A percentile compares a stretch with the other conserved stretches of the same genome.
Evolutionary conservation across 2,329 filamentous ascomycete species (phyloP).

Genomic region (Camptophora hylomeconis): DNA sequence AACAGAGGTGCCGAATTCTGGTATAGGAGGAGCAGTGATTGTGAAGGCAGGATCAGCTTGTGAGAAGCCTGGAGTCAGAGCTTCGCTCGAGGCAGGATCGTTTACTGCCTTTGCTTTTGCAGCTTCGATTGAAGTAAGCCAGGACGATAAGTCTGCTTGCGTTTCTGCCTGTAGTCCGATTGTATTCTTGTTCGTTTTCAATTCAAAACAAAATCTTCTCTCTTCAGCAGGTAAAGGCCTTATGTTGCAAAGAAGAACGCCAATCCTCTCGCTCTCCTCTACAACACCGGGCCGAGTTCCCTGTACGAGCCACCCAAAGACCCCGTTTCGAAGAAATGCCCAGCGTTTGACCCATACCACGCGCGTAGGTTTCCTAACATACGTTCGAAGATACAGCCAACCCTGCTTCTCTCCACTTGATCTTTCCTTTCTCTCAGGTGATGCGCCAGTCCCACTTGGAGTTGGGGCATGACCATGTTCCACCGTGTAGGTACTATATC

Average conservation of each 20-base stretch:
- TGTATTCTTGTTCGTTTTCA: slow-evolving; percentile 92
- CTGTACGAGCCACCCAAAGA: slow-evolving; percentile 89
- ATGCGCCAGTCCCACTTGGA: slow-evolving; percentile 24
- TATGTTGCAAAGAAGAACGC: slow-evolving; percentile 83
- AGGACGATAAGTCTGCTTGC: slow-evolving; percentile 81
- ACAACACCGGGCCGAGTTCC: slow-evolving; percentile 69
- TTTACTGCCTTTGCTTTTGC: slow-evolving; percentile 89
- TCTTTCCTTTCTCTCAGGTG: slow-evolving; percentile 40
- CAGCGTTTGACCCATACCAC: slow-evolving; percentile 84
- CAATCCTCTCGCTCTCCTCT: slow-evolving; percentile 90
- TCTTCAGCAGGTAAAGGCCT: slow-evolving; percentile 87
- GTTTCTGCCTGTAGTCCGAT: slow-evolving; percentile 87
- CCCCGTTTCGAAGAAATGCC: slow-evolving; percentile 92
- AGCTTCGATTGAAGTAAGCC: slow-evolving; percentile 85
- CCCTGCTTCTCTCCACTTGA: slow-evolving; percentile 65
- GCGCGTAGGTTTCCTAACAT: slow-evolving; percentile 76
- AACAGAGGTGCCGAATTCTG: slow-evolving; percentile 77
- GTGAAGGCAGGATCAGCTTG: slow-evolving; percentile 64
- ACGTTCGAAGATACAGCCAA: slow-evolving; percentile 74
- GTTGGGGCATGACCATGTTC: slow-evolving; percentile 62
- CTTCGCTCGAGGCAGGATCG: slow-evolving; percentile 44
- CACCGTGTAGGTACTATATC: slow-evolving; percentile 81
- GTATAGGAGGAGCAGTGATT: slow-evolving; percentile 74
- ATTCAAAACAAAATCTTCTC: slow-evolving; percentile 90
- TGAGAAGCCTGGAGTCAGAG: slow-evolving; percentile 35